phyloP scores from a whole-genome alignment of 257 asterid species.

The Echites panduratus region DNA sequence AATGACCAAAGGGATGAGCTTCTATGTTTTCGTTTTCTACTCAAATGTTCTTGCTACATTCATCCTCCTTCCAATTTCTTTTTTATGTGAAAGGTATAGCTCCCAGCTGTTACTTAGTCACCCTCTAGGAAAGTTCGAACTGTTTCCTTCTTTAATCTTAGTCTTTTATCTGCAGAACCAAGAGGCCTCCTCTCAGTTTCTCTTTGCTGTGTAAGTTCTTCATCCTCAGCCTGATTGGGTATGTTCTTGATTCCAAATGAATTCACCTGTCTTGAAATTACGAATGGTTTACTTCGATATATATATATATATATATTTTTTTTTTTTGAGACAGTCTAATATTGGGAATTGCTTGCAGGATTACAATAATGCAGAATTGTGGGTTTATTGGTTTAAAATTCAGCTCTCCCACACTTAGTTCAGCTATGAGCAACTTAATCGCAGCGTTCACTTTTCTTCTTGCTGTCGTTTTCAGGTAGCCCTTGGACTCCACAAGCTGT shows the following conservation, averaged over 20 bases:
- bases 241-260: not conserved
- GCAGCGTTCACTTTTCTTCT: slow-evolving; percentile 43
- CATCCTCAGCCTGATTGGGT: slow-evolving; percentile 35
- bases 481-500: not conserved
- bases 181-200: slow-evolving; percentile 22
- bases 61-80: slow-evolving; percentile 27
- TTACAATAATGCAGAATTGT: slow-evolving; percentile 18
- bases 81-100: slow-evolving; percentile 23
- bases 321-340: not conserved
- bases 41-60: slow-evolving; percentile 29
- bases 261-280: not conserved
- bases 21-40: slow-evolving; percentile 31
- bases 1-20: slow-evolving; percentile 26
- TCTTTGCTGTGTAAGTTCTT: slow-evolving; percentile 20
- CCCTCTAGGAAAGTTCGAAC: not conserved
- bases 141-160: not conserved
- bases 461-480: slow-evolving; percentile 37
- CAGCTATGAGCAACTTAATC: slow-evolving; percentile 34
- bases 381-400: slow-evolving; percentile 25
- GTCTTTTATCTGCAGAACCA: slow-evolving; percentile 21
- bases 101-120: not conserved
- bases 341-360: slow-evolving; percentile 17
- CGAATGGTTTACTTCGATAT: not conserved
- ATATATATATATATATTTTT: not conserved
- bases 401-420: slow-evolving; percentile 37